phyloP scores from a whole-genome alignment of 352 stramenopile species.

The Phytophthora chlamydospora region DNA sequence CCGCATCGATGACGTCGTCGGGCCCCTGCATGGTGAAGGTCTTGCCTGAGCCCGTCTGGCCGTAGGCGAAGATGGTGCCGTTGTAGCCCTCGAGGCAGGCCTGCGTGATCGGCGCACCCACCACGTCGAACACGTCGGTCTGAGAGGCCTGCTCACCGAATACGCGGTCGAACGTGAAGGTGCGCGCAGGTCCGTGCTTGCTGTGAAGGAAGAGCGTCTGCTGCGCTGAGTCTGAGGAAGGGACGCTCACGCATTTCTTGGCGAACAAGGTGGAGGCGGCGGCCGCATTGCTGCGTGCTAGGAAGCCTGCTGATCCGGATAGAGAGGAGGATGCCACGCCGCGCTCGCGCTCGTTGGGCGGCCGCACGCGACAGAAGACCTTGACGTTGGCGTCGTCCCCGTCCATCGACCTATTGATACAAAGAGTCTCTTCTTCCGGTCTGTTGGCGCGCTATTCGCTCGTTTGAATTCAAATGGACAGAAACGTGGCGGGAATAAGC shows the following conservation, averaged over 20 bases:
- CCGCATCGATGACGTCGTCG: conserved; percentile 67
- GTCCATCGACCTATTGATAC: conserved; percentile 27
- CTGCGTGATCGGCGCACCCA: conserved; percentile 84
- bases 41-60: conserved; percentile 85
- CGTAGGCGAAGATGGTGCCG: conserved; percentile 89
- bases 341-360: conserved; percentile 78
- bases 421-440: conserved; percentile 5
- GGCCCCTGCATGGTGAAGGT: conserved; percentile 89
- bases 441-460: conserved; percentile 15
- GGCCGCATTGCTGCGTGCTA: conserved; percentile 18
- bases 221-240: conserved; percentile 43
- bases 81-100: conserved; percentile 87
- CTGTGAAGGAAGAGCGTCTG: conserved; percentile 70
- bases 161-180: conserved; percentile 93
- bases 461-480: conserved; percentile 2
- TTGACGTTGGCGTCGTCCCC: conserved; percentile 69
- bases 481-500: no score
- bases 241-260: conserved; percentile 75
- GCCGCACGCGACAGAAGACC: conserved; percentile 88
- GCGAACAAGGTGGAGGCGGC: conserved; percentile 31
- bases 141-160: conserved; percentile 92
- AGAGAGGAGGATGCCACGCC: conserved; percentile 21
- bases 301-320: conserved; percentile 23
- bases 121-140: conserved; percentile 90
- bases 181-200: conserved; percentile 53